Conservation (phyloP, 169 alveolate species). For the Cryptosporidium muris region DNA sequence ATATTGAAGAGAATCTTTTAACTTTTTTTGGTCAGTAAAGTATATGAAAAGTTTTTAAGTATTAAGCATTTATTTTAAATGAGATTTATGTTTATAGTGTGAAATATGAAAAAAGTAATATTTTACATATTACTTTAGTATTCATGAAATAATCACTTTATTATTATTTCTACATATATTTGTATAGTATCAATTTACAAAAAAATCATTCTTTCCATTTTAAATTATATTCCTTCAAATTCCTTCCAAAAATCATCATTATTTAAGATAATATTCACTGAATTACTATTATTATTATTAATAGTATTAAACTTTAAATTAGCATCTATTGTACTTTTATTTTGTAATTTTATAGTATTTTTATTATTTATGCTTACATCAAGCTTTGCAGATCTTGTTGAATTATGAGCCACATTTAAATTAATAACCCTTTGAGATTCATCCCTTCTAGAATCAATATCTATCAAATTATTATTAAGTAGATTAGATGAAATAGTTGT, state of each 20-base stretch:
- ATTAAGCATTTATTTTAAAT: background rate
- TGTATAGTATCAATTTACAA: no score
- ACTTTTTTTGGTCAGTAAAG: conserved; percentile 63
- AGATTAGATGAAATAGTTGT: no score
- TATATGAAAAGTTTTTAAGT: background rate
- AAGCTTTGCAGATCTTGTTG: background rate
- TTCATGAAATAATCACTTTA: background rate
- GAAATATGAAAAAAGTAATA: background rate
- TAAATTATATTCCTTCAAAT: conserved; percentile 8
- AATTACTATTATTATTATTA: conserved; percentile 2
- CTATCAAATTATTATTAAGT: no score
- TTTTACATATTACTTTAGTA: background rate
- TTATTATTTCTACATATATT: background rate
- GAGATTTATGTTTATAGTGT: background rate
- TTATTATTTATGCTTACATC: background rate
- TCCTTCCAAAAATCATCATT: conserved; percentile 71
- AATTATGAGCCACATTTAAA: no score
- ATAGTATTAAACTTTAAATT: background rate
- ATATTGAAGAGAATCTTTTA: conserved; percentile 51
- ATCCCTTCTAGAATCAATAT: no score
- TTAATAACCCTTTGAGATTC: no score
- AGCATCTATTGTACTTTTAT: no score
- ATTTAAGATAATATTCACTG: conserved; percentile 43
- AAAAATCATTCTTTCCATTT: no score
- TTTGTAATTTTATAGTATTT: no score